These are phyloP conservation scores for Nigrospora oryzae DNA, from an alignment of 2,329 filamentous ascomycete genomes.

Conservation along the genomic window DNA sequence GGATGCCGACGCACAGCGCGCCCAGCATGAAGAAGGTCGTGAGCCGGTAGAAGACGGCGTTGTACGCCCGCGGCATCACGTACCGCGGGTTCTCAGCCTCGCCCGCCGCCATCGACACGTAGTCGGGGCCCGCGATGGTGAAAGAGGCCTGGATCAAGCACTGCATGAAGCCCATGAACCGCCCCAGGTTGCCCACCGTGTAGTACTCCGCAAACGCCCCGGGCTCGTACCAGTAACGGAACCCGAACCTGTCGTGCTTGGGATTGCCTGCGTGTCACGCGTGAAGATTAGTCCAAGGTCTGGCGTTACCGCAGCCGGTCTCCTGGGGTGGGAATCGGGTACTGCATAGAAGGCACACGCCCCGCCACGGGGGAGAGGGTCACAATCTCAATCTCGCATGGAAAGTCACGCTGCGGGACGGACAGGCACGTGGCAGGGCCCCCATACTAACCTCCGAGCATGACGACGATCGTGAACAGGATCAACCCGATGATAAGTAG, in stretches of 20 bases:
- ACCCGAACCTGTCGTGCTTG: slow-evolving; percentile 61
- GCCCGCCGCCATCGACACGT: slow-evolving; percentile 54
- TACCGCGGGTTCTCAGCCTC: slow-evolving; percentile 63
- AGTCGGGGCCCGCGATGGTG: slow-evolving; percentile 53
- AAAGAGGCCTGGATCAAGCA: slow-evolving; percentile 66
- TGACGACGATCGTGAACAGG: slow-evolving; percentile 71
- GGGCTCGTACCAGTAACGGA: slow-evolving; percentile 58
- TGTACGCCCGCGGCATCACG: slow-evolving; percentile 66
- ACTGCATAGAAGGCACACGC: too few relatives aligned
- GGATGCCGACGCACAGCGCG: slow-evolving; percentile 61
- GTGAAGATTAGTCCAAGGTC: too few relatives aligned
- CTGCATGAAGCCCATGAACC: slow-evolving; percentile 67
- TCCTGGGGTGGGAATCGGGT: too few relatives aligned
- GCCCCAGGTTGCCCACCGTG: slow-evolving; percentile 56
- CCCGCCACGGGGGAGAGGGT: too few relatives aligned
- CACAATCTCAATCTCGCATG: too few relatives aligned
- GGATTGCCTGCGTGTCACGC: slow-evolving; percentile 51
- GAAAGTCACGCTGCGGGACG: too few relatives aligned
- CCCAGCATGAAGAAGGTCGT: slow-evolving; percentile 70
- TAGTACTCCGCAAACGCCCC: slow-evolving; percentile 64
- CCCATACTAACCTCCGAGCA: slow-evolving; percentile 47
- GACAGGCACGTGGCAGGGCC: too few relatives aligned
- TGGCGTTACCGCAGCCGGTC: too few relatives aligned
- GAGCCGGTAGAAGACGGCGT: slow-evolving; percentile 71
- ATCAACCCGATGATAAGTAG: slow-evolving; percentile 64